Conservation (phyloP, 1,284 basidiomycete species). For the Exobasidium cylindrosporum region DNA sequence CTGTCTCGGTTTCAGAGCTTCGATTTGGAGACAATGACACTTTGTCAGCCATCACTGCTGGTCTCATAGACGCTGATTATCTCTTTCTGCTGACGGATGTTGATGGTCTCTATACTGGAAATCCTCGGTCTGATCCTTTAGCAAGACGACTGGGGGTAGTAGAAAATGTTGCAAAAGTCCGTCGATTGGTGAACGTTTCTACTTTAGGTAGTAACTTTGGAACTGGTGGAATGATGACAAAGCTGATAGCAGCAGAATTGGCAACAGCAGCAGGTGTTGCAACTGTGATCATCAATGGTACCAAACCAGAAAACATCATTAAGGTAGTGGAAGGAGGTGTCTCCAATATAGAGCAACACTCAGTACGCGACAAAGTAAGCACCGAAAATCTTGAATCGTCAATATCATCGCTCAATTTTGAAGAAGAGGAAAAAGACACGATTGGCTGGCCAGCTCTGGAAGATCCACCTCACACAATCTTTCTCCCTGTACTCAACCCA, state of each 20-base stretch:
- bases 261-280: conserved; percentile 94
- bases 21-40: conserved; percentile 99
- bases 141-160: conserved; percentile 80
- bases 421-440: conserved; percentile 23
- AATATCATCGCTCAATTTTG: conserved; percentile 21
- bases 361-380: neutral
- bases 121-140: conserved; percentile 82
- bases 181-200: conserved; percentile 79
- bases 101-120: conserved; percentile 90
- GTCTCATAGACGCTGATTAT: conserved; percentile 96
- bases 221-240: conserved; percentile 99
- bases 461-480: conserved; percentile 78
- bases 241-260: conserved; percentile 95
- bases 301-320: conserved; percentile 73
- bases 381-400: conserved; percentile 25
- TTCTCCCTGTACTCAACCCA: conserved; percentile 71
- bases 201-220: conserved; percentile 89
- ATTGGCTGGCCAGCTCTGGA: conserved; percentile 35
- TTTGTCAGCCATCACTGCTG: conserved; percentile 89
- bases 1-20: conserved; percentile 67
- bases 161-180: conserved; percentile 74
- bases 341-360: conserved; percentile 4
- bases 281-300: conserved; percentile 68
- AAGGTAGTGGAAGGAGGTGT: conserved; percentile 65
- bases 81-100: conserved; percentile 96